Conservation (phyloP, 768 basidiomycete genomes). For the Boletus rubropictus region DNA sequence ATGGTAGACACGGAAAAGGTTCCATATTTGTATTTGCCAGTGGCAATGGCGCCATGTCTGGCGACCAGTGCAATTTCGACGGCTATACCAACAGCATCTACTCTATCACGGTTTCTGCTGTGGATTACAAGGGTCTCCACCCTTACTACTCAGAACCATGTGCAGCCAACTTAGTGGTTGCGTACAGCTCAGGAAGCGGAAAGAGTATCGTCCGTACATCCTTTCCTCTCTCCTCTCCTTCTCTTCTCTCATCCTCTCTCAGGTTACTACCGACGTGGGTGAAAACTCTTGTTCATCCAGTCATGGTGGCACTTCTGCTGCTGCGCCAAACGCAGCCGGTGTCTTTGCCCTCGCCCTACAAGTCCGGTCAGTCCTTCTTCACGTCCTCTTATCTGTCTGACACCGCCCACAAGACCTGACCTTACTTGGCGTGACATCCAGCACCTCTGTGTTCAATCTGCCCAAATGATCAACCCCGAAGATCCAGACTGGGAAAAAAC, state of each 20-base stretch:
- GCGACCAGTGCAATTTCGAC: slow-evolving; percentile 98
- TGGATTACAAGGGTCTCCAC: slow-evolving; percentile 89
- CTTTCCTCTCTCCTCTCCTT: neutral
- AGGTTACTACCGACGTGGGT: slow-evolving; percentile 95
- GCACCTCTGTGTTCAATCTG: slow-evolving; percentile 75
- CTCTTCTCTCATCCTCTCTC: slow-evolving; percentile 14
- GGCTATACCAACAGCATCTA: slow-evolving; percentile 99
- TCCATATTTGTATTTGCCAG: slow-evolving; percentile 96
- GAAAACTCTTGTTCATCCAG: slow-evolving; percentile 70
- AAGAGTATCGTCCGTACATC: slow-evolving; percentile 74
- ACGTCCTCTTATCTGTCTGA: slow-evolving; percentile 7
- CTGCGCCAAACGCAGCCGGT: slow-evolving; percentile 93
- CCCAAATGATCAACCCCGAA: slow-evolving; percentile 72
- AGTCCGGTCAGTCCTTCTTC: slow-evolving; percentile 54
- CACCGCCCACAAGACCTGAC: slow-evolving; percentile 59
- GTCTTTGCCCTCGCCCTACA: slow-evolving; percentile 88
- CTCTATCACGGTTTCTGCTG: slow-evolving; percentile 91
- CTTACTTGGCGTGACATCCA: slow-evolving; percentile 97
- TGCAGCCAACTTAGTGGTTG: slow-evolving; percentile 93
- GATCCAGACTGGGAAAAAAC: slow-evolving; percentile 95
- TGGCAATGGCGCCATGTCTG: slow-evolving; percentile 86
- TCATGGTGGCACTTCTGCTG: slow-evolving; percentile 97
- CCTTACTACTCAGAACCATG: slow-evolving; percentile 98
- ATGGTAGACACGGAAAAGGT: slow-evolving; percentile 85
- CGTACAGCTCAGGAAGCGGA: slow-evolving; percentile 92